These are phyloP conservation scores for Polytrichum commune DNA, from an alignment of 225 moss, liverwort and hornwort species.

Conservation along the genomic window DNA sequence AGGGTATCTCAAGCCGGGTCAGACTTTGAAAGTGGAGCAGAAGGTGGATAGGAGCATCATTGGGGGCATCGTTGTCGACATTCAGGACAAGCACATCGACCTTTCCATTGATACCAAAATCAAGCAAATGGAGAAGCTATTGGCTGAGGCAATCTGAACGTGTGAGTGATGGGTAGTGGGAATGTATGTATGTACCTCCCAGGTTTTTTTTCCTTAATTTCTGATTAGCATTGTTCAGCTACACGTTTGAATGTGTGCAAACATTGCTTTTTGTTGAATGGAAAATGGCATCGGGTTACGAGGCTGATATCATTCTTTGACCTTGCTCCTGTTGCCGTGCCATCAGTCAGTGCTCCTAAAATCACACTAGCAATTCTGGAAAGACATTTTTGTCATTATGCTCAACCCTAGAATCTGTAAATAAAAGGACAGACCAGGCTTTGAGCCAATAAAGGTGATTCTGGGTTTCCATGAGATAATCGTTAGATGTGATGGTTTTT, in stretches of 20 bases:
- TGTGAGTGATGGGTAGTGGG: no score
- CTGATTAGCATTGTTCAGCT: neutral
- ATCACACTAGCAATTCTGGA: neutral
- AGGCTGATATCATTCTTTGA: conserved; percentile 1
- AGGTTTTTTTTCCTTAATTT: neutral
- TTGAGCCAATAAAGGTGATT: conserved; percentile 14
- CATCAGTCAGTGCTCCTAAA: conserved; percentile 1
- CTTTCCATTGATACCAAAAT: conserved; percentile 89
- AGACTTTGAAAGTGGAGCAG: conserved; percentile 71
- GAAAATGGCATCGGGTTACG: conserved; percentile 3
- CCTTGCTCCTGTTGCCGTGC: neutral
- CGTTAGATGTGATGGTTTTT: no score
- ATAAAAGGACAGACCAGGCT: conserved; percentile 30
- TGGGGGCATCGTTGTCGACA: conserved; percentile 89
- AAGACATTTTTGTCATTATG: conserved; percentile 9
- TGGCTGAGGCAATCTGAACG: conserved; percentile 54
- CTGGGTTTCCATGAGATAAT: neutral
- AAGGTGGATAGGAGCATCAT: conserved; percentile 96
- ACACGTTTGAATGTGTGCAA: conserved; percentile 4
- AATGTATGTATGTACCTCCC: neutral
- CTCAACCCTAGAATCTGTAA: conserved; percentile 24
- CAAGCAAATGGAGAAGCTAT: conserved; percentile 92
- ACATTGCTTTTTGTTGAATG: conserved; percentile 1
- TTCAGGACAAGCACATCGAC: conserved; percentile 95
- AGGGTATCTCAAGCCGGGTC: conserved; percentile 73